phyloP scores from a whole-genome alignment of 352 stramenopile species.

The Blastocystis sp. region DNA sequence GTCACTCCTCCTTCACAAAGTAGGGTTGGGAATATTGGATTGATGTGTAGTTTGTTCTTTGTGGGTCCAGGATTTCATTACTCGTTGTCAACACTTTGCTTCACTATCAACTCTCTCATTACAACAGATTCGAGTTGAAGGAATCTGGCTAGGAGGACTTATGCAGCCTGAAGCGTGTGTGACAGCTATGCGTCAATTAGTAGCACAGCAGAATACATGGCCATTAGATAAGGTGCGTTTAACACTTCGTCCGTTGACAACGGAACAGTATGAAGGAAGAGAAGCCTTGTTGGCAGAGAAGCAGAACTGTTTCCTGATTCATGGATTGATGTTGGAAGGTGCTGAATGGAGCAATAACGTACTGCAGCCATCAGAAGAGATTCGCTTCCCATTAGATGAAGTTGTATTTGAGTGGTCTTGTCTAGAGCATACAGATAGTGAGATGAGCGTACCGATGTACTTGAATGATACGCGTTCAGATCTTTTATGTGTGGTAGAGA shows the following conservation, averaged over 20 bases:
- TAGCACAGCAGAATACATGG: slow-evolving; percentile 69
- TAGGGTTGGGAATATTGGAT: neutral
- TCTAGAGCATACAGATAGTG: neutral
- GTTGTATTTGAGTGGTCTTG: slow-evolving; percentile 52
- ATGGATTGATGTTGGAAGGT: slow-evolving; percentile 51
- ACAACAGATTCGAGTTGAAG: slow-evolving; percentile 56
- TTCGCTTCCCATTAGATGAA: slow-evolving; percentile 26
- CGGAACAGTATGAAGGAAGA: neutral
- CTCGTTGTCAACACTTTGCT: slow-evolving; percentile 70
- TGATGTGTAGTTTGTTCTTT: slow-evolving; percentile 63
- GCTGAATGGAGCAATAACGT: neutral
- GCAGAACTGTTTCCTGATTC: neutral
- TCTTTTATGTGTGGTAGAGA: slow-evolving; percentile 40
- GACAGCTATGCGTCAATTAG: slow-evolving; percentile 79
- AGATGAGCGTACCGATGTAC: slow-evolving; percentile 38
- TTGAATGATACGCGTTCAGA: slow-evolving; percentile 42
- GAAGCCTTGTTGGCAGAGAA: neutral
- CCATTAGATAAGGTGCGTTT: slow-evolving; percentile 64
- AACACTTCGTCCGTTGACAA: neutral
- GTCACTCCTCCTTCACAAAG: neutral
- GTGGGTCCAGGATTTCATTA: slow-evolving; percentile 77
- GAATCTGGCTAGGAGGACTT: slow-evolving; percentile 81
- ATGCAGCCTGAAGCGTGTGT: slow-evolving; percentile 84
- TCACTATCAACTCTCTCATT: slow-evolving; percentile 67
- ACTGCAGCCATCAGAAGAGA: slow-evolving; percentile 43